Conservation (phyloP, 1,139 yeast genomes). For the Scheffersomyces titani region DNA sequence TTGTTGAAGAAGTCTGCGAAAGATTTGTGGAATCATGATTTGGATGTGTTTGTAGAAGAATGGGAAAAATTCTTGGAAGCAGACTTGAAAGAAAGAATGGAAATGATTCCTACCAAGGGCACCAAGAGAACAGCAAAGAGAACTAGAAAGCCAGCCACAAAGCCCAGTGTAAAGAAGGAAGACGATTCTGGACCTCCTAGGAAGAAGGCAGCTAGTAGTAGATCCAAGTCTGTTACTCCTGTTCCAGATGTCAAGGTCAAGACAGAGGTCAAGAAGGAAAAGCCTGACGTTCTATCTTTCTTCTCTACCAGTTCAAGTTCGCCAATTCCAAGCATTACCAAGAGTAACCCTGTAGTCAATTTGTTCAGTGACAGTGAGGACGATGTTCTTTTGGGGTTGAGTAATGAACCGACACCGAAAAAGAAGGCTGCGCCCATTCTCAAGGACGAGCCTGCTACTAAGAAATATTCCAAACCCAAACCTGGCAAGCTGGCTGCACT, state of each 20-base stretch:
- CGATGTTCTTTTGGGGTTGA: slow-evolving; percentile 25
- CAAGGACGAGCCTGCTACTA: background rate
- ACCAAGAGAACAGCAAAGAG: slow-evolving; percentile 28
- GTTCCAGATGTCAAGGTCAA: background rate
- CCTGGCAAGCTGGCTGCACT: slow-evolving; percentile 10
- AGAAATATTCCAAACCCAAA: slow-evolving; percentile 6
- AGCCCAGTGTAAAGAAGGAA: slow-evolving; percentile 9
- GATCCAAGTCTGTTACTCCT: slow-evolving; percentile 2
- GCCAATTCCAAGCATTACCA: slow-evolving; percentile 6
- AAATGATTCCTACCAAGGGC: slow-evolving; percentile 29
- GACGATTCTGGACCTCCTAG: slow-evolving; percentile 14
- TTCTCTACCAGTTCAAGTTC: slow-evolving; percentile 13
- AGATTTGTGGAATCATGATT: slow-evolving; percentile 84
- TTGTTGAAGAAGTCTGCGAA: slow-evolving; percentile 74
- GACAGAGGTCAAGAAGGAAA: slow-evolving; percentile 7
- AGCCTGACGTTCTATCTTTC: slow-evolving; percentile 20
- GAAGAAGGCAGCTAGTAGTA: slow-evolving; percentile 10
- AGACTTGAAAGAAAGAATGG: slow-evolving; percentile 35
- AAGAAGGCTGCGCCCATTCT: background rate
- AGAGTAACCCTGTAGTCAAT: slow-evolving; percentile 12
- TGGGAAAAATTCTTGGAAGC: slow-evolving; percentile 63
- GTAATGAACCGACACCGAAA: background rate
- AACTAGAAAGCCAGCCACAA: slow-evolving; percentile 21
- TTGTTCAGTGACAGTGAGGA: slow-evolving; percentile 39
- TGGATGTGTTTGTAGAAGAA: slow-evolving; percentile 66